Percentiles rank a stretch among this genome's conserved stretches.
Conservation (phyloP, 1,284 basidiomycete species). For the Ganoderma multipileum region DNA sequence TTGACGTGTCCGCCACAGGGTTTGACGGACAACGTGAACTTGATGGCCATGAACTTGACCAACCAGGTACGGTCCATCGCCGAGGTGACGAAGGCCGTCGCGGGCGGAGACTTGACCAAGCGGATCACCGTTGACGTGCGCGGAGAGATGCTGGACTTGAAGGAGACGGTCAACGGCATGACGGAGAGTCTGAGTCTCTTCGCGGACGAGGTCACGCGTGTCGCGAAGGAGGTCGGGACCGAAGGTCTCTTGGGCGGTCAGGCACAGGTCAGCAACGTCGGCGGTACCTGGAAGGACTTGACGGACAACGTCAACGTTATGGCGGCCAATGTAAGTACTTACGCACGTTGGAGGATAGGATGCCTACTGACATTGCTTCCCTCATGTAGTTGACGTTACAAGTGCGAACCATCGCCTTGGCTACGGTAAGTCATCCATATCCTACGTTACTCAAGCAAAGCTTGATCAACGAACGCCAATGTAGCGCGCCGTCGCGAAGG, state of each 20-base stretch:
- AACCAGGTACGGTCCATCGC: slow-evolving; percentile 92
- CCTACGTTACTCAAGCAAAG: background rate
- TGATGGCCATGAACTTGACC: slow-evolving; percentile 93
- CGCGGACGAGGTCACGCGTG: slow-evolving; percentile 88
- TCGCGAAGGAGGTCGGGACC: slow-evolving; percentile 91
- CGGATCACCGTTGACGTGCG: slow-evolving; percentile 90
- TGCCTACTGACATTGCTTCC: background rate
- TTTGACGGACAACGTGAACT: slow-evolving; percentile 80
- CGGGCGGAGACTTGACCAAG: slow-evolving; percentile 88
- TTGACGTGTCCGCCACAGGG: slow-evolving; percentile 48
- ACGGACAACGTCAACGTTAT: slow-evolving; percentile 95
- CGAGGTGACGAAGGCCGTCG: slow-evolving; percentile 89
- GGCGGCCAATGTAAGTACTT: slow-evolving; percentile 73
- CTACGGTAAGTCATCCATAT: slow-evolving; percentile 60
- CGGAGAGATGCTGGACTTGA: slow-evolving; percentile 90
- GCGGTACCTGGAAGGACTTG: slow-evolving; percentile 97
- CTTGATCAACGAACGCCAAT: background rate
- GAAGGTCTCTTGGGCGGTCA: slow-evolving; percentile 90
- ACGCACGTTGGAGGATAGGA: background rate
- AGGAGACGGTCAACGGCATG: slow-evolving; percentile 92
- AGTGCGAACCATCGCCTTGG: slow-evolving; percentile 94
- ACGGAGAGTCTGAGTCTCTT: slow-evolving; percentile 88
- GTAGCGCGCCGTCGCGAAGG: slow-evolving; percentile 91
- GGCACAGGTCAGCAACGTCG: slow-evolving; percentile 89
- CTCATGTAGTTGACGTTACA: slow-evolving; percentile 81